phyloP scores from a whole-genome alignment of 108 stramenopile genomes.

The Pseudonitzschia multiseries region DNA sequence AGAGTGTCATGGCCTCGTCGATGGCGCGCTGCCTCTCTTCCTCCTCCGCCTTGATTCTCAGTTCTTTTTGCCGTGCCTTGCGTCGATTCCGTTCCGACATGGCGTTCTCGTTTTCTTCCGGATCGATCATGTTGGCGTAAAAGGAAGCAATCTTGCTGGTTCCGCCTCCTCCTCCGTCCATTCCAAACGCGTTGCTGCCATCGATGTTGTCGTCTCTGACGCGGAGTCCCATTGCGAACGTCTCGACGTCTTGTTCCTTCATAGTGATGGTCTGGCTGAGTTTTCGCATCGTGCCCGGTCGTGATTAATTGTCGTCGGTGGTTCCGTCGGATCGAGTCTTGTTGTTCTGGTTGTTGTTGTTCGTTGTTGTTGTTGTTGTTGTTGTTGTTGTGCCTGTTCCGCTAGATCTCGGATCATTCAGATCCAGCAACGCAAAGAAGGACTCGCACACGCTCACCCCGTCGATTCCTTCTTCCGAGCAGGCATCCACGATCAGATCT shows the following conservation, averaged over 20 bases:
- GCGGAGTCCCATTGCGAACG: constrained; percentile 55
- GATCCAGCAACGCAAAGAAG: constrained; percentile 46
- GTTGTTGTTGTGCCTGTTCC: background rate
- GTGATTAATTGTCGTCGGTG: no score
- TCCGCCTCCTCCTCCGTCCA: constrained; percentile 18
- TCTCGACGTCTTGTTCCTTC: constrained; percentile 51
- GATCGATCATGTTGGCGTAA: constrained; percentile 74
- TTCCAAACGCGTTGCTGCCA: background rate
- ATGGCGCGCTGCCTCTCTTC: constrained; percentile 62
- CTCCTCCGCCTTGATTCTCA: constrained; percentile 55
- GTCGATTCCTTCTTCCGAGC: constrained; percentile 37
- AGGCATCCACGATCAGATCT: constrained; percentile 40
- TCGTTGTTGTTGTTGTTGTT: background rate
- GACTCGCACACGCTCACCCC: constrained; percentile 27
- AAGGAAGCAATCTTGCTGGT: constrained; percentile 50
- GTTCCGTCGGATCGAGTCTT: no score
- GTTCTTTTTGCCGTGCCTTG: constrained; percentile 58
- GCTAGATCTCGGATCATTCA: background rate
- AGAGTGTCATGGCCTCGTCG: constrained; percentile 52
- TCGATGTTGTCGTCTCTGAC: constrained; percentile 34
- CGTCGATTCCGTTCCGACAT: constrained; percentile 57
- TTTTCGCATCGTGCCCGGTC: constrained; percentile 20
- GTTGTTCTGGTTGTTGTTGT: no score
- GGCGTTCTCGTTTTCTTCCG: constrained; percentile 41
- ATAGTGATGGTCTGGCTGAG: constrained; percentile 59